Base-by-base conservation (phyloP, 179 eudicot species). In the Silene vulgaris region DNA sequence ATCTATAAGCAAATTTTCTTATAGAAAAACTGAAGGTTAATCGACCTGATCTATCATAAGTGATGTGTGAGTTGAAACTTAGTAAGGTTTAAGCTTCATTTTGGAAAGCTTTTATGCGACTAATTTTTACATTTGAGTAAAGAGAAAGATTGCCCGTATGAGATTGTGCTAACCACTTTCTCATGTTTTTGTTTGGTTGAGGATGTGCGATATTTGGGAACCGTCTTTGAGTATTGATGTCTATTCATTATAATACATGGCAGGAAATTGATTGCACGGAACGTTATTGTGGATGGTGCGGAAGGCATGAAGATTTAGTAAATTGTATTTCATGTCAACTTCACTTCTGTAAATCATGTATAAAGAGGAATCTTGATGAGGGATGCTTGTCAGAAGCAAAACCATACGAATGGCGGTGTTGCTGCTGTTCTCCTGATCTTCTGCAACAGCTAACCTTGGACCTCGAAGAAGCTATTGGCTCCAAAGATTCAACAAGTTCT, bases 271-370 rank as follows among this genome's bases (percentile, higher is more conserved):
- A 86, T 77, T 84, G 83, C 73, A 79, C 74, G 1, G 86, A 82
- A 78, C 37, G 82, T 69, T 90, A 81, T 72, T 92, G 97, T 81
- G 84, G 80, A 71, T 92, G 97, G 97, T 92, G 97, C 45, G 97
- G 93, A 76, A 71, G 87, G 57, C 80, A 69, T 77, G 82, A 73
- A 71, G 86, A 85, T 74, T 79, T 92, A 61, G 48, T 87, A 35
- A 82, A 80, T 77, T 92, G 97, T 84, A 86, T 60, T 76, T 86
- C 93, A 17, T 92, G 97, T 76, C 76, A 80, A 77, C 72, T 61
- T 21, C 72, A 83, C 17, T 90, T 92, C 52, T 92, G 97, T 80
- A 37, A 48, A 0, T 63, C 82, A 28, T 92, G 97, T 76, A 83
- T 90, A 77, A 80, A 82, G 82, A 90, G 87, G 81, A 90, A 92